These are phyloP conservation scores for Plasmodium cynomolgi DNA, from an alignment of 169 alveolate genomes.

Conservation along the genomic window DNA sequence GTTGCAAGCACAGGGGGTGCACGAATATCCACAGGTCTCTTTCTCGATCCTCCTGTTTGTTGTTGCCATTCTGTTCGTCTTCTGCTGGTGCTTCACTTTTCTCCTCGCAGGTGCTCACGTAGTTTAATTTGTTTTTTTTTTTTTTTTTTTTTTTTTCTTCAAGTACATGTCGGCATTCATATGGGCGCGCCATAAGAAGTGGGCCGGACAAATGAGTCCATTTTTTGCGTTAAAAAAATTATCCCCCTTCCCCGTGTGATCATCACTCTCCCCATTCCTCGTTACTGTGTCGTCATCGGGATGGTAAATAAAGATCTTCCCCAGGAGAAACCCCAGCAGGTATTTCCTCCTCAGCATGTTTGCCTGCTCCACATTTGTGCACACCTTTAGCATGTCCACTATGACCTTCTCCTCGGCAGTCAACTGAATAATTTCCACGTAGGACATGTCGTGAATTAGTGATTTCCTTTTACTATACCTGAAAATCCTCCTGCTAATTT, in stretches of 20 bases:
- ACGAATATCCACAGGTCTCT: conserved; percentile 69
- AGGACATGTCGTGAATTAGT: conserved; percentile 85
- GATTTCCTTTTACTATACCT: conserved; percentile 82
- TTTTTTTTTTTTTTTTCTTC: conserved; percentile 9
- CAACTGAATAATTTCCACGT: conserved; percentile 46
- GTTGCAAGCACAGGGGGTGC: conserved; percentile 43
- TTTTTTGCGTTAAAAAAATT: conserved; percentile 42
- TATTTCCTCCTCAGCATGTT: conserved; percentile 38
- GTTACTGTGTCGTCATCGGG: neutral
- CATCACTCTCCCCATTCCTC: neutral
- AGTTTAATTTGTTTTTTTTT: neutral
- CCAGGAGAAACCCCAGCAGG: conserved; percentile 17
- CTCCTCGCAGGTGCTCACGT: neutral
- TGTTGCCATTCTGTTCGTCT: neutral
- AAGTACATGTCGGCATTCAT: neutral
- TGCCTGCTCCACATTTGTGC: conserved; percentile 49
- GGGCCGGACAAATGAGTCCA: conserved; percentile 52
- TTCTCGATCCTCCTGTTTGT: neutral
- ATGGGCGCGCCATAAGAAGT: conserved; percentile 49
- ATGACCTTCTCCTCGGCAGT: conserved; percentile 19
- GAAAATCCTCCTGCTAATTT: conserved; percentile 86
- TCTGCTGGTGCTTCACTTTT: neutral
- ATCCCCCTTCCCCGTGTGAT: neutral
- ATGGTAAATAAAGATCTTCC: conserved; percentile 46
- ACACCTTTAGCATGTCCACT: conserved; percentile 4